These are phyloP conservation scores for Tetrapisispora namnaoensis DNA, from an alignment of 805 yeast species.

Conservation along the genomic window DNA sequence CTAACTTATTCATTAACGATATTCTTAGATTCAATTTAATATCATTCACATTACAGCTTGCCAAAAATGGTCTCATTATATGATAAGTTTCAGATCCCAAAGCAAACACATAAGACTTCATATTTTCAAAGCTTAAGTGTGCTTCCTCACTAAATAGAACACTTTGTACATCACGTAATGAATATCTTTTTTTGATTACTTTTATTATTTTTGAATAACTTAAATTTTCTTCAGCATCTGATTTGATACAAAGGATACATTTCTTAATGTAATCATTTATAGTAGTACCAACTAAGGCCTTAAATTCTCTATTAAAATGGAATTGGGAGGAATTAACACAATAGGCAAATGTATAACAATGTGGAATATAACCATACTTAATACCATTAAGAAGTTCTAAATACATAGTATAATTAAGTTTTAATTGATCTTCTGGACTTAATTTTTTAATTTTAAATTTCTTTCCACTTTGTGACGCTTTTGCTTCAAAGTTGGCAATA, in stretches of 20 bases:
- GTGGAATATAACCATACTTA: conserved; percentile 1
- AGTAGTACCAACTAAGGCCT: not conserved
- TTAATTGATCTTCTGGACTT: not conserved
- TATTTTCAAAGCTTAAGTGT: not conserved
- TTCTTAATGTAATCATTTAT: conserved; percentile 1
- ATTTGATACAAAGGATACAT: not conserved
- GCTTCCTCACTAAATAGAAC: conserved; percentile 1
- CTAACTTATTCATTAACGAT: not conserved
- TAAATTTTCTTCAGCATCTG: not conserved
- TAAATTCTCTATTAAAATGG: conserved; percentile 2
- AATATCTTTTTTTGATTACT: not conserved
- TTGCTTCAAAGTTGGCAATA: not conserved
- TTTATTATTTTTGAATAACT: not conserved
- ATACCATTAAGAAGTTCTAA: not conserved
- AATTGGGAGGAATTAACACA: conserved; percentile 1
- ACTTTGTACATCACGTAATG: conserved; percentile 1
- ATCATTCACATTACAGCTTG: too few relatives aligned
- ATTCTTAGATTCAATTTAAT: not conserved
- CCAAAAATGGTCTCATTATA: conserved; percentile 1
- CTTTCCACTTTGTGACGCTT: not conserved
- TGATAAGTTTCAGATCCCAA: conserved; percentile 1
- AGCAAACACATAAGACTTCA: not conserved
- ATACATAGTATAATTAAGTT: not conserved
- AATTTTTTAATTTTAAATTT: not conserved
- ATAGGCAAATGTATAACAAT: conserved; percentile 1